phyloP scores from a whole-genome alignment of 148 eudicot species.

The Nepenthes gracilis region DNA sequence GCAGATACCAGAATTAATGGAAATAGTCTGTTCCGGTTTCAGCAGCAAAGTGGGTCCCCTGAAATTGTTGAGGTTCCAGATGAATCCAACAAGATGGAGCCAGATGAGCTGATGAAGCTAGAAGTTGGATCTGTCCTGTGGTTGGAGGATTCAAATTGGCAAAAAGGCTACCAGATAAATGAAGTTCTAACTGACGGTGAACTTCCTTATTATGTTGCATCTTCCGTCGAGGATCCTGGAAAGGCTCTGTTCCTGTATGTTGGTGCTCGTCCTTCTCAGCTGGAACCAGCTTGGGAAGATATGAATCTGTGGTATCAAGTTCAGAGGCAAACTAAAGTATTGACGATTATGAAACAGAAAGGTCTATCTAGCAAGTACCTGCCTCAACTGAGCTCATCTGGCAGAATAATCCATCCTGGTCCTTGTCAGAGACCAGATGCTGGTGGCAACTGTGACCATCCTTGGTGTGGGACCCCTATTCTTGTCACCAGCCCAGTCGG shows the following conservation, averaged over 20 bases:
- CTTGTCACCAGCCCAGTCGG: slow-evolving; percentile 86
- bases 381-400: slow-evolving; percentile 67
- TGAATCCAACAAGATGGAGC: slow-evolving; percentile 36
- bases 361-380: slow-evolving; percentile 68
- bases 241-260: slow-evolving; percentile 46
- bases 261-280: slow-evolving; percentile 80
- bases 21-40: slow-evolving; percentile 48
- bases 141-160: slow-evolving; percentile 63
- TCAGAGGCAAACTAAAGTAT: slow-evolving; percentile 89
- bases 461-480: slow-evolving; percentile 85
- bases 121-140: slow-evolving; percentile 55
- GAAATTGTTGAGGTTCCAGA: slow-evolving; percentile 85
- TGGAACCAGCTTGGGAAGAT: slow-evolving; percentile 93
- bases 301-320: slow-evolving; percentile 95
- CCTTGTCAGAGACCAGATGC: slow-evolving; percentile 47
- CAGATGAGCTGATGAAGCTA: slow-evolving; percentile 43
- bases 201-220: slow-evolving; percentile 48
- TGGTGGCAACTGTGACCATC: slow-evolving; percentile 56
- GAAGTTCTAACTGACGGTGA: slow-evolving; percentile 61
- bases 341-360: slow-evolving; percentile 73
- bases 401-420: slow-evolving; percentile 63
- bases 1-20: slow-evolving; percentile 45
- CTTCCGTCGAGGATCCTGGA: slow-evolving; percentile 52
- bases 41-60: slow-evolving; percentile 53
- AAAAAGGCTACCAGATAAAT: slow-evolving; percentile 56